Evolutionary conservation across 2,329 filamentous ascomycete genomes (phyloP), one percentile per base, ranked within the genome.

Genomic region (Talaromyces sp.): DNA sequence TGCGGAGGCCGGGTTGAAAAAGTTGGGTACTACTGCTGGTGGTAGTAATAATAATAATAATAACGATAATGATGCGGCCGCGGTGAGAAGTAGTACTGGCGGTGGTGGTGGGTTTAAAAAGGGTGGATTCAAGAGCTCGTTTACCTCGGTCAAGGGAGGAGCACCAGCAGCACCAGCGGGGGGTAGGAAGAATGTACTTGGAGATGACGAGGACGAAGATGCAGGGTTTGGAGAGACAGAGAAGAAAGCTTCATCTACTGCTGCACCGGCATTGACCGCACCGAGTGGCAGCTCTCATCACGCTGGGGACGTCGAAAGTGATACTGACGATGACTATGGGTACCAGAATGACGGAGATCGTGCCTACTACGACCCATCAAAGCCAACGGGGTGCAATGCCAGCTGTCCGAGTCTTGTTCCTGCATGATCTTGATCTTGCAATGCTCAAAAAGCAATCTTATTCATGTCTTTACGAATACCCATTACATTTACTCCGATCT

Each of bases 51-150:
- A 61, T 59, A 69, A 67, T 51, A 63, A 66, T 16, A 56, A 56
- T 9, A 50, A 57, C 50, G 7, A 34, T 36, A 55, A 42, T 28
- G n/a, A 14, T 40, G 14, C 42, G 16, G 36, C 50, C 2, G 16
- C 36, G 6, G 23, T 54, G 27, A 27, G 47, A 14, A 42, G 52
- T 28, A 33, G 10, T 18, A 64, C 68, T n/a, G 77, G 78, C 0
- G 69, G 70, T 1, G 66, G 68, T 2, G 30, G 42, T n/a, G 73
- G 77, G 0, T 92, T 92, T 71, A 92, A 93, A 77, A 95, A 94
- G 71, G 88, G 89, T 1, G 91, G 90, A 0, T 93, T 93, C 75
- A 93, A 91, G 76, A 89, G 87, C 68, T 89, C 89, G 1, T 90
- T 92, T 78, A 83, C 83, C 4, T 78, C 85, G 1, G 82, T 82